Percentiles rank a stretch among this genome's conserved stretches.
phyloP scores from a whole-genome alignment of 768 basidiomycete species.

The Pulveroboletus sp. region DNA sequence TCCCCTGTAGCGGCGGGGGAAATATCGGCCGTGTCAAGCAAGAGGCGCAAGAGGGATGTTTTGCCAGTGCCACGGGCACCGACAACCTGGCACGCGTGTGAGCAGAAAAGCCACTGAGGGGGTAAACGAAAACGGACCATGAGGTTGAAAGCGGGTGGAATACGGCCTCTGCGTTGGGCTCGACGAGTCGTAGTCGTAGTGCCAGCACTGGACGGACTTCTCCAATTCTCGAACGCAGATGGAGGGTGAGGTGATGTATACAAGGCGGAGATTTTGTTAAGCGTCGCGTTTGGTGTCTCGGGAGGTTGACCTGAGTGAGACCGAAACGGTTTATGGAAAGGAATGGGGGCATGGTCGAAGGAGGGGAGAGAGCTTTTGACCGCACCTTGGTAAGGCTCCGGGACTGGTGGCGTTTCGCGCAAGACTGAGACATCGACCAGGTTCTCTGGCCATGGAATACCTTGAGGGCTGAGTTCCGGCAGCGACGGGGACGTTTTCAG shows the following conservation, averaged over 20 bases:
- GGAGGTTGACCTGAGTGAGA: constrained; percentile 35
- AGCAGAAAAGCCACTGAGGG: background rate
- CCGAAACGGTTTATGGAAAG: constrained; percentile 83
- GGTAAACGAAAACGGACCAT: constrained; percentile 52
- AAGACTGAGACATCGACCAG: constrained; percentile 71
- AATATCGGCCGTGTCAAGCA: constrained; percentile 81
- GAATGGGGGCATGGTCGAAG: constrained; percentile 49
- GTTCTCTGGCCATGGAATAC: constrained; percentile 81
- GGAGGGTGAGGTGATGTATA: constrained; percentile 61
- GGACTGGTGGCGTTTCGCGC: constrained; percentile 36
- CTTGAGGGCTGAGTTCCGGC: constrained; percentile 69
- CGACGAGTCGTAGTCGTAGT: constrained; percentile 41
- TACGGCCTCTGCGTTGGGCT: constrained; percentile 59
- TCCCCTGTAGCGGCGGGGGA: constrained; percentile 73
- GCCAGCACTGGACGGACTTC: constrained; percentile 34
- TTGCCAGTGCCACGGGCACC: constrained; percentile 81
- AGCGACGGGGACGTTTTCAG: constrained; percentile 77
- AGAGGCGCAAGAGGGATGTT: constrained; percentile 72
- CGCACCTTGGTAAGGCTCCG: constrained; percentile 56
- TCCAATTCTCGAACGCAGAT: constrained; percentile 57
- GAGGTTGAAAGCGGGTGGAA: constrained; percentile 78
- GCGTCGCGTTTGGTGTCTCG: constrained; percentile 28
- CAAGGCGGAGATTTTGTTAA: constrained; percentile 58
- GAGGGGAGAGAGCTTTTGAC: constrained; percentile 61
- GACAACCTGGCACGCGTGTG: constrained; percentile 50